Evolutionary conservation across 139 green algal species (phyloP).

Genomic region (Auxenochlorella protothecoides): DNA sequence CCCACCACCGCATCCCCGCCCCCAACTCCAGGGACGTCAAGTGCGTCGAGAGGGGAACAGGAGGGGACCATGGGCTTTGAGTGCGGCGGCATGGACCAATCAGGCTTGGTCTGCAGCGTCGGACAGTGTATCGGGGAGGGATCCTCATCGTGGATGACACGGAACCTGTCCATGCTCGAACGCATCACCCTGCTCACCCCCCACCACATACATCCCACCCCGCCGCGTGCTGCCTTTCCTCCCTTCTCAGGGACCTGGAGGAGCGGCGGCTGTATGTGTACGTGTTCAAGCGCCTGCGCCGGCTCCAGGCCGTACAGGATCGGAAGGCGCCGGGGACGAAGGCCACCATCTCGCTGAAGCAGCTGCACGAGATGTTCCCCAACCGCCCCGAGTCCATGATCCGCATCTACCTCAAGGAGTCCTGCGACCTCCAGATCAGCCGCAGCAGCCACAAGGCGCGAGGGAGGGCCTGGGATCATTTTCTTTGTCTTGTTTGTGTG

Average conservation of each 20-base stretch:
- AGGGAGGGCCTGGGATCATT: not conserved
- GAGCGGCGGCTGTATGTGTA: constrained; percentile 27
- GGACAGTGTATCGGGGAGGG: no score
- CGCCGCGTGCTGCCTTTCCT: not conserved
- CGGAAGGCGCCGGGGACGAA: constrained; percentile 7
- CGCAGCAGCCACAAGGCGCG: not conserved
- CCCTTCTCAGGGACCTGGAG: constrained; percentile 15
- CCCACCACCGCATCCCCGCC: constrained; percentile 27
- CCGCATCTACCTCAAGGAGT: constrained; percentile 29
- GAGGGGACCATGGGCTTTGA: no score
- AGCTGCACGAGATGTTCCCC: constrained; percentile 27
- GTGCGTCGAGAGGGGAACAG: constrained; percentile 5
- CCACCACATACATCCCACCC: not conserved
- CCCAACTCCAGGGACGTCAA: constrained; percentile 20
- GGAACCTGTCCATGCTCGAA: no score
- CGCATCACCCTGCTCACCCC: no score
- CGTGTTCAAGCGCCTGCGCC: constrained; percentile 23
- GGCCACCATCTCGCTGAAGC: constrained; percentile 12
- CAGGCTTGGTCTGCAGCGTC: no score
- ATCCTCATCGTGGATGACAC: no score
- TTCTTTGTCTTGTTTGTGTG: not conserved
- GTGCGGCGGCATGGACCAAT: no score
- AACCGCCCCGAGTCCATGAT: constrained; percentile 26
- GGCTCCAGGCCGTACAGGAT: constrained; percentile 9
- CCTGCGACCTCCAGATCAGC: constrained; percentile 16